Conservation (phyloP, 148 eudicot species). For the Fallopia convolvulus region DNA sequence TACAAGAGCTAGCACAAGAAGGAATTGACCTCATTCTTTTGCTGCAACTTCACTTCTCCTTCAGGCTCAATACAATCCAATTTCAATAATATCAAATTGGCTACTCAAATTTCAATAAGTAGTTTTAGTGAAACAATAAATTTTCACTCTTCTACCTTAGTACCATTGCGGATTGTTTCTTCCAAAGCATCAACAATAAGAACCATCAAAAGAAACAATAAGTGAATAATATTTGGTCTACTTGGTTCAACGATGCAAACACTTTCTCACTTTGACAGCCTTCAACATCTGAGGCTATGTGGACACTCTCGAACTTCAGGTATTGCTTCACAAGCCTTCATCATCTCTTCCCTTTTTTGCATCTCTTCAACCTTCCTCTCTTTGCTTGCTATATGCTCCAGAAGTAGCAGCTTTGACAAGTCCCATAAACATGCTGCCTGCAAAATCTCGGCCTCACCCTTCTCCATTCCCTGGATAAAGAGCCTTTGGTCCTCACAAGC, state of each 20-base stretch:
- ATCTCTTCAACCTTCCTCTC: constrained; percentile 47
- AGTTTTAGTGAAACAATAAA: not conserved
- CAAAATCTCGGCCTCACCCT: constrained; percentile 52
- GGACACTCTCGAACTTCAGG: constrained; percentile 60
- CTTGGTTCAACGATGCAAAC: not conserved
- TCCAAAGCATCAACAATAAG: constrained; percentile 49
- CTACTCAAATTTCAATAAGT: no score
- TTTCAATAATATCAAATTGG: constrained; percentile 5
- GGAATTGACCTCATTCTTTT: constrained; percentile 4
- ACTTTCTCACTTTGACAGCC: constrained; percentile 16
- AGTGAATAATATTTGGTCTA: constrained; percentile 3
- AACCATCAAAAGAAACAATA: constrained; percentile 9
- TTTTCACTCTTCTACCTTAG: constrained; percentile 26
- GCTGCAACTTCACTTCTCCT: constrained; percentile 11
- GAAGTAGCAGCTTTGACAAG: constrained; percentile 62
- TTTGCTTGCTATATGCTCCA: constrained; percentile 38
- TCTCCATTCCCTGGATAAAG: constrained; percentile 74
- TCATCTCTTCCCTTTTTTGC: constrained; percentile 31
- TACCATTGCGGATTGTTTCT: constrained; percentile 45
- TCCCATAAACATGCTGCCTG: constrained; percentile 66
- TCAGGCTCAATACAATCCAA: constrained; percentile 8
- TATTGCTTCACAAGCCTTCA: constrained; percentile 48
- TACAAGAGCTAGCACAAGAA: not conserved
- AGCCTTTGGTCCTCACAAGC: constrained; percentile 38
- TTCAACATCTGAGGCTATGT: no score